Evolutionary conservation across 2,329 filamentous ascomycete species (phyloP), one percentile per base, ranked within the genome.

Genomic region (Trichoderma atroviride): DNA sequence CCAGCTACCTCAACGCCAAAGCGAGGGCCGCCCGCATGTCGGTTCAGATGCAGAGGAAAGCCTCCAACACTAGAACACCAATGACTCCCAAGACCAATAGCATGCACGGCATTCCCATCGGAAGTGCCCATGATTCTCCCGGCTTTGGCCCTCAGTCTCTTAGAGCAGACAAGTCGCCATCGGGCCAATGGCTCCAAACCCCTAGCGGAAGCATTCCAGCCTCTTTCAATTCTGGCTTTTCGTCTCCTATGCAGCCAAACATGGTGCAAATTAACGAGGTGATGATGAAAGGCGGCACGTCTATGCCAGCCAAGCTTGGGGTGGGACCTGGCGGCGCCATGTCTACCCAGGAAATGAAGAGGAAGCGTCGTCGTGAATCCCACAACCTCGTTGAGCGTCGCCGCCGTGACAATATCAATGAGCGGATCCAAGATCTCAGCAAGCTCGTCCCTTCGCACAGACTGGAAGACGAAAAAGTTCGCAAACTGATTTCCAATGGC

Each of bases 341-440:
- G 64, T 92, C 96, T 67, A 91, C 93, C 0, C 94, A 97, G 76
- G 96, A 98, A 79, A 94, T 94, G 76, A 98, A 98, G 87, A 89
- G 94, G 74, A 93, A 95, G 79, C 88, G 94, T 71, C 89, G 96
- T 70, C 88, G 96, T 50, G 96, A 97, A 77, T 98, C 95, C 0
- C 96, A 99, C 83, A 98, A 99, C 78, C 86, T 97, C 50, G 96
- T 99, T 13, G 96, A 99, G 83, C 93, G 96, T 69, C 91, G 96
- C 63, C 91, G 96, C 71, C 89, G 96, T 71, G 96, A 98, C 82
- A 98, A 98, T 78, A 99, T 99, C 84, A 99, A 99, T 75, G 96
- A 99, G 81, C 90, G 96, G 55, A 99, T 99, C 72, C 95, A 98
- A 77, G 96, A 99, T 77, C 87, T 99, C 9, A 97, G 95, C 76